Percentiles rank a stretch among this genome's conserved stretches.
Evolutionary conservation across 192 early-diverging fungal species (phyloP).

Genomic region (Geranomyces michiganensis): DNA sequence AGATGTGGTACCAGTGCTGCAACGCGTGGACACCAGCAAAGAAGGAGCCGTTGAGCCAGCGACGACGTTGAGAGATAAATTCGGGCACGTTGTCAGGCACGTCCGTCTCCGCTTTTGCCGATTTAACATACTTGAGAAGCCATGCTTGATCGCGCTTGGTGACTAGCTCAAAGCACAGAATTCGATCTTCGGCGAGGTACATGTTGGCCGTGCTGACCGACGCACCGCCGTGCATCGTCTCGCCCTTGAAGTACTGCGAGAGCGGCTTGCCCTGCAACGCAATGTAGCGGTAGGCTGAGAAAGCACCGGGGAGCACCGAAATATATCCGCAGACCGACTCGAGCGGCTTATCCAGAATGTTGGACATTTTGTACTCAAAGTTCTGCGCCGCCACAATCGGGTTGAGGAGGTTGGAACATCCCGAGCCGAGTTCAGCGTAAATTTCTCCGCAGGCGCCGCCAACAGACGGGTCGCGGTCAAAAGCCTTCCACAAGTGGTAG

Average conservation of each 20-base stretch:
- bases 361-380: conserved; percentile 99
- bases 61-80: conserved; percentile 93
- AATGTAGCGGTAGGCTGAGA: conserved; percentile 90
- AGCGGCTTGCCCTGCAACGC: conserved; percentile 79
- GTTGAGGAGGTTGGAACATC: conserved; percentile 65
- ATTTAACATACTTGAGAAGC: conserved; percentile 86
- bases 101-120: conserved; percentile 89
- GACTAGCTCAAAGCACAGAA: conserved; percentile 93
- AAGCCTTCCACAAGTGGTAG: conserved; percentile 94
- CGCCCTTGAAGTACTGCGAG: conserved; percentile 89
- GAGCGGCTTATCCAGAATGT: conserved; percentile 95
- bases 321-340: conserved; percentile 90
- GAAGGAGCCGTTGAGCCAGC: conserved; percentile 96
- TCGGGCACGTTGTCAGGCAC: conserved; percentile 88
- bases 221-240: conserved; percentile 75
- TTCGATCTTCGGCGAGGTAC: conserved; percentile 90
- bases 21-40: conserved; percentile 90
- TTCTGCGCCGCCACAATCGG: conserved; percentile 94
- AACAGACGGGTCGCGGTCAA: conserved; percentile 76
- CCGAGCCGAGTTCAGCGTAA: conserved; percentile 79
- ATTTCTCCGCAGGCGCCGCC: conserved; percentile 97
- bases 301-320: conserved; percentile 88
- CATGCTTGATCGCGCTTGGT: conserved; percentile 78
- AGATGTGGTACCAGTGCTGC: conserved; percentile 76
- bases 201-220: conserved; percentile 91